Evolutionary conservation across 257 asterid genomes (phyloP).

Genomic region (Capsicum chinense): DNA sequence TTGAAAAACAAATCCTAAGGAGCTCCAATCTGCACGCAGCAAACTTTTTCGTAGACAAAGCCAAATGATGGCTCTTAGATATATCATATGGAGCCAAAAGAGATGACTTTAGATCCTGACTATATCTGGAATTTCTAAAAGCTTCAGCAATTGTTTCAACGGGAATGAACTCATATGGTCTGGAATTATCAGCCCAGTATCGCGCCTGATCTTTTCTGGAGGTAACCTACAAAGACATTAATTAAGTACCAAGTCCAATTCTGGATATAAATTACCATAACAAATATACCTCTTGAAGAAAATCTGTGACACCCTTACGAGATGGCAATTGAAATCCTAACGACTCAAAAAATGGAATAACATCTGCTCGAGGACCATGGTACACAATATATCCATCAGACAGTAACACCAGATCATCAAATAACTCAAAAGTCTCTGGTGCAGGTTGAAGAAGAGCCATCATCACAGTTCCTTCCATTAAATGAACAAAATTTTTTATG

Average conservation of each 20-base stretch:
- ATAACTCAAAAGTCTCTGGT: slow-evolving; percentile 86
- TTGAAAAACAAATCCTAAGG: slow-evolving; percentile 67
- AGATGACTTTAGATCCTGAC: slow-evolving; percentile 48
- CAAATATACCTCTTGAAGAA: slow-evolving; percentile 78
- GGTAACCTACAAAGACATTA: slow-evolving; percentile 56
- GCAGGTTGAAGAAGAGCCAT: slow-evolving; percentile 97
- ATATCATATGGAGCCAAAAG: slow-evolving; percentile 63
- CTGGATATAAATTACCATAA: background rate
- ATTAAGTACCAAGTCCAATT: slow-evolving; percentile 9
- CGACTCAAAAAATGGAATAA: slow-evolving; percentile 72
- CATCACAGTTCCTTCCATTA: slow-evolving; percentile 82
- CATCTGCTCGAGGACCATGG: slow-evolving; percentile 74
- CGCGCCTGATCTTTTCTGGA: slow-evolving; percentile 84
- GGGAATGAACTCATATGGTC: slow-evolving; percentile 67
- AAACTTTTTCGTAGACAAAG: slow-evolving; percentile 65
- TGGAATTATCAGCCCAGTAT: slow-evolving; percentile 79
- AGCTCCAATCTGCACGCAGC: slow-evolving; percentile 69
- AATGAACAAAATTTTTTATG: slow-evolving; percentile 75
- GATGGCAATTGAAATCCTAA: slow-evolving; percentile 84
- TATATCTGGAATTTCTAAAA: slow-evolving; percentile 63
- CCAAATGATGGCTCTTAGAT: slow-evolving; percentile 63
- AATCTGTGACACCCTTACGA: slow-evolving; percentile 87
- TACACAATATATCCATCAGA: slow-evolving; percentile 80
- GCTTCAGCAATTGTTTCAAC: slow-evolving; percentile 75
- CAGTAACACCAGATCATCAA: slow-evolving; percentile 81